Conservation (phyloP, 2,329 filamentous ascomycete species). For the Emericellopsis cladophorae region DNA sequence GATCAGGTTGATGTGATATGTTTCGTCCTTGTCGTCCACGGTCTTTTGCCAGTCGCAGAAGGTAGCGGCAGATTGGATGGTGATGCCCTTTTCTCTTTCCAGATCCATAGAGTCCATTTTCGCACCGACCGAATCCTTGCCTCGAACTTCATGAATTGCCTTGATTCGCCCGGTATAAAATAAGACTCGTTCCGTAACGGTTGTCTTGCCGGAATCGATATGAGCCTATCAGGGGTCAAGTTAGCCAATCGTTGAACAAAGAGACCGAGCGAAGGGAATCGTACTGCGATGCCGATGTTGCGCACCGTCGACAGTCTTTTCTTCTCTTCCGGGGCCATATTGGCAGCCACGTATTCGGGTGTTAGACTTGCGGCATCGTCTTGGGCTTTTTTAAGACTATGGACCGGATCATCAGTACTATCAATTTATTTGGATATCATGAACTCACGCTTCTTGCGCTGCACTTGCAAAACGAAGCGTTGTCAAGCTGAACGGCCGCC, state of each 20-base stretch:
- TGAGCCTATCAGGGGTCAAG: slow-evolving; percentile 52
- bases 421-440: slow-evolving; percentile 2
- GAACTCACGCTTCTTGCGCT: slow-evolving; percentile 27
- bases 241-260: not conserved
- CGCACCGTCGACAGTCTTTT: slow-evolving; percentile 68
- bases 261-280: not conserved
- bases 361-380: slow-evolving; percentile 39
- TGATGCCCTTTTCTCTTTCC: slow-evolving; percentile 96
- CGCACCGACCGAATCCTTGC: slow-evolving; percentile 86
- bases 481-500: slow-evolving; percentile 21
- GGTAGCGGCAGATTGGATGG: slow-evolving; percentile 94
- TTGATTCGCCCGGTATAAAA: slow-evolving; percentile 98
- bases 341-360: slow-evolving; percentile 55
- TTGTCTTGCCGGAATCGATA: slow-evolving; percentile 98
- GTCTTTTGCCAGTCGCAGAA: slow-evolving; percentile 95
- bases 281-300: slow-evolving; percentile 95
- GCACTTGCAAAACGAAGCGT: slow-evolving; percentile 14
- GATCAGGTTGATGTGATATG: slow-evolving; percentile 96
- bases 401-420: slow-evolving; percentile 6
- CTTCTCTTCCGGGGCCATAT: slow-evolving; percentile 69
- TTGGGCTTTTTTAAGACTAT: slow-evolving; percentile 37
- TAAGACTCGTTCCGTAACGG: slow-evolving; percentile 87
- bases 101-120: slow-evolving; percentile 99
- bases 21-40: slow-evolving; percentile 72
- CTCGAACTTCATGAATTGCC: slow-evolving; percentile 91